Percentiles rank a stretch among this genome's conserved stretches.
Conservation (phyloP, 2,329 filamentous ascomycete species). For the Nakataea oryzae region DNA sequence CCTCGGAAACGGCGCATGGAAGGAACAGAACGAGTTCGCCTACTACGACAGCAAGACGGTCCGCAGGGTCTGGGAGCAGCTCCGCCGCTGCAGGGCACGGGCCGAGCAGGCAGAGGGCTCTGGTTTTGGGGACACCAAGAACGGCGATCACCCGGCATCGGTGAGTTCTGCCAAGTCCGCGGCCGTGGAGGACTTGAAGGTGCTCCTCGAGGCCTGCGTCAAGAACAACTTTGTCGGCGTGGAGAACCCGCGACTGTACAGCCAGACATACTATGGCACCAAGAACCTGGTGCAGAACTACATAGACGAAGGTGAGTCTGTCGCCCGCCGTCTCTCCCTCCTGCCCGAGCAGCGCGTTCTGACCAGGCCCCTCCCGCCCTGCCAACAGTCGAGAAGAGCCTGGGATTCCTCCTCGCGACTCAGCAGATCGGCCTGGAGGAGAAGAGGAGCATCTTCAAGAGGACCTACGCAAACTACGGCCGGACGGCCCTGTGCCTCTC, state of each 20-base stretch:
- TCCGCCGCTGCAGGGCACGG: constrained; percentile 51
- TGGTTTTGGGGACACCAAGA: constrained; percentile 1
- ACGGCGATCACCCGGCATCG: background rate
- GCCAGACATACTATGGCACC: constrained; percentile 96
- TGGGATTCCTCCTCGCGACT: constrained; percentile 60
- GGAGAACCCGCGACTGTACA: constrained; percentile 90
- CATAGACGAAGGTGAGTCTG: constrained; percentile 59
- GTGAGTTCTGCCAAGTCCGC: constrained; percentile 16
- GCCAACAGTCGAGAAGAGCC: constrained; percentile 46
- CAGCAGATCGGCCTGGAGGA: constrained; percentile 57
- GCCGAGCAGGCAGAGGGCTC: constrained; percentile 39
- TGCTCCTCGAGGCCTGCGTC: constrained; percentile 77
- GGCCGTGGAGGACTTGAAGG: constrained; percentile 64
- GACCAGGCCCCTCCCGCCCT: constrained; percentile 2
- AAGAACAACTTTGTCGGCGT: constrained; percentile 97
- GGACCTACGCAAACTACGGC: constrained; percentile 82
- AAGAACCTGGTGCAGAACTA: constrained; percentile 89
- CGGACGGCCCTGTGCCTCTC: constrained; percentile 88
- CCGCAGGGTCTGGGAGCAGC: constrained; percentile 63
- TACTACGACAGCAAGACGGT: constrained; percentile 89
- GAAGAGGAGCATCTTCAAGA: constrained; percentile 77
- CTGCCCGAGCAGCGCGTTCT: constrained; percentile 6
- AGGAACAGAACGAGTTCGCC: constrained; percentile 64
- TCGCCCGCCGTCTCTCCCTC: background rate
- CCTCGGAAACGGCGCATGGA: constrained; percentile 73